These are phyloP conservation scores for Chaetomium fimeti DNA, from an alignment of 495 filamentous ascomycete species.

Conservation along the genomic window DNA sequence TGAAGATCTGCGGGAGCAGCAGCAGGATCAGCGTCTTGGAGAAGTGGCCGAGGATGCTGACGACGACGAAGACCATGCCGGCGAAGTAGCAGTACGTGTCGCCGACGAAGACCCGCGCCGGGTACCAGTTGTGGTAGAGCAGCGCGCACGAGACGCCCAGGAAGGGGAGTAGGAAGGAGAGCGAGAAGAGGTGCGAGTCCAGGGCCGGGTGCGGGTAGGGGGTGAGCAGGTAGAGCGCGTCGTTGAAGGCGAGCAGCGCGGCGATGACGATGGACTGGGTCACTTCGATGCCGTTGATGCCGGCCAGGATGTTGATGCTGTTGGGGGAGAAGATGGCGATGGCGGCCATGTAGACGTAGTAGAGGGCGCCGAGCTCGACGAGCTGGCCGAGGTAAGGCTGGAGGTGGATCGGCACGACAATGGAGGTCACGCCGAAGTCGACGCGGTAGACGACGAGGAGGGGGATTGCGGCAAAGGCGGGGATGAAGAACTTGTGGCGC, in stretches of 20 bases:
- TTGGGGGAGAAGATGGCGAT: conserved; percentile 96
- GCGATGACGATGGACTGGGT: conserved; percentile 91
- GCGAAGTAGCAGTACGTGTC: conserved; percentile 99
- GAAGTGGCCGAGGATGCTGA: conserved; percentile 95
- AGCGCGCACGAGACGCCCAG: conserved; percentile 87
- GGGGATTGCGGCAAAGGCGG: conserved; percentile 88
- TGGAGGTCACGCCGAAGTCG: conserved; percentile 92
- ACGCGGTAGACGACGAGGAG: conserved; percentile 97
- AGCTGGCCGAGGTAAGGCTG: conserved; percentile 78
- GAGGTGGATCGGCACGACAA: conserved; percentile 83
- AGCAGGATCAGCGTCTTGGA: conserved; percentile 92
- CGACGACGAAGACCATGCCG: conserved; percentile 97
- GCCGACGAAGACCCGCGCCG: conserved; percentile 90
- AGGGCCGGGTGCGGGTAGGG: conserved; percentile 88
- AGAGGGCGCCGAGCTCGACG: conserved; percentile 82
- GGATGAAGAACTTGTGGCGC: conserved; percentile 98
- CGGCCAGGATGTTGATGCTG: conserved; percentile 97
- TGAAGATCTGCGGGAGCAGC: conserved; percentile 92
- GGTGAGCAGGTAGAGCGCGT: conserved; percentile 72
- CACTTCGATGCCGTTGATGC: conserved; percentile 97
- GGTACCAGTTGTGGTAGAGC: conserved; percentile 92
- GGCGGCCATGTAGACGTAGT: conserved; percentile 95
- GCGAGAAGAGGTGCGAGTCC: conserved; percentile 91
- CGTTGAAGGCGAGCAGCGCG: conserved; percentile 77
- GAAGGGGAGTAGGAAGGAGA: conserved; percentile 92